Evolutionary conservation across 2,329 filamentous ascomycete species (phyloP).

Genomic region (Intubia oerlemansii): DNA sequence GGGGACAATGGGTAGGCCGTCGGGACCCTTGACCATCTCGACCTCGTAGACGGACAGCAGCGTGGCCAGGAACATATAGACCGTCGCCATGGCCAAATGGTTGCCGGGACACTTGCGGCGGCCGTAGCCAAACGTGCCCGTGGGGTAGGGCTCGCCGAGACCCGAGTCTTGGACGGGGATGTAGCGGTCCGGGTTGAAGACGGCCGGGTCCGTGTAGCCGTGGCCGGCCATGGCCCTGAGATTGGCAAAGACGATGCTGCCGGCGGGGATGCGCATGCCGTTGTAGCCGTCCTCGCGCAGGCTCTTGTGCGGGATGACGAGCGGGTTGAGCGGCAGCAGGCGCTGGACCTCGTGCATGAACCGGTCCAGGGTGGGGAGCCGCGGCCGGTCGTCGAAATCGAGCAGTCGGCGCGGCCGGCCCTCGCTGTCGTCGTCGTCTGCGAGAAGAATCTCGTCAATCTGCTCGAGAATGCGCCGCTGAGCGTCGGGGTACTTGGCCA

Average conservation of each 20-base stretch:
- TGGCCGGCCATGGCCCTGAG: conserved; percentile 23
- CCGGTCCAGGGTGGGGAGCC: conserved; percentile 21
- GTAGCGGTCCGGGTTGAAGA: conserved; percentile 25
- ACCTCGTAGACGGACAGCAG: conserved; percentile 14
- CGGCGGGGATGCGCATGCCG: conserved; percentile 34
- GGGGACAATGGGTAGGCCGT: conserved; percentile 8
- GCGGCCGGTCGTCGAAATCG: conserved; percentile 20
- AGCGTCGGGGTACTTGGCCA: conserved; percentile 19
- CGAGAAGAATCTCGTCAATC: conserved; percentile 23
- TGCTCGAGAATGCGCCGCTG: conserved; percentile 23
- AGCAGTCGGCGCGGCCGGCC: conserved; percentile 23
- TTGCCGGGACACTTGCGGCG: conserved; percentile 27
- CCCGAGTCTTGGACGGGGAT: conserved; percentile 3
- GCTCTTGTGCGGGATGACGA: conserved; percentile 32
- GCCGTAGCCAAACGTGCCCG: conserved; percentile 30
- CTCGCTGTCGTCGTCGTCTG: conserved; percentile 4
- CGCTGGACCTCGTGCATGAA: conserved; percentile 25
- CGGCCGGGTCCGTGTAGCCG: conserved; percentile 19
- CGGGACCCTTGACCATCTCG: conserved; percentile 7
- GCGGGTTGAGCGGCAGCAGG: conserved; percentile 22
- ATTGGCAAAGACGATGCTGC: conserved; percentile 22
- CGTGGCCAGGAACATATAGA: conserved; percentile 19
- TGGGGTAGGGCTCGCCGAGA: conserved; percentile 22
- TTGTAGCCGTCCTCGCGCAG: conserved; percentile 33
- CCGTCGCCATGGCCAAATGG: conserved; percentile 23